phyloP scores from a whole-genome alignment of 2,329 filamentous ascomycete genomes.

The Pseudogymnoascus sp. region DNA sequence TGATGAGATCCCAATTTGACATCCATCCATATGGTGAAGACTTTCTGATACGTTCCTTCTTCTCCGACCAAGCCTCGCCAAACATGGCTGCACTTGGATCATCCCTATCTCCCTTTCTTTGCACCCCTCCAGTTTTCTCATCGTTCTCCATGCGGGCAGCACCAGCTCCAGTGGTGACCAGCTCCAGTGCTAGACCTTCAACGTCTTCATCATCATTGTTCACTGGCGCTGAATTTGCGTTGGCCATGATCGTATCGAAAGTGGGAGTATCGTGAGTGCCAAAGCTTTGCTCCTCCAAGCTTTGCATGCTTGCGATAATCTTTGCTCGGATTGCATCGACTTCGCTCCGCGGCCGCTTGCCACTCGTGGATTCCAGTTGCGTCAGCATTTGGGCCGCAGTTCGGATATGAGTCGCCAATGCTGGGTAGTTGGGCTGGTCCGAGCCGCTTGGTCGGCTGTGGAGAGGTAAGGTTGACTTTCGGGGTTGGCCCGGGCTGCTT shows the following conservation, averaged over 20 bases:
- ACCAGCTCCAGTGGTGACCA: slow-evolving; percentile 60
- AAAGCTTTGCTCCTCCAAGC: slow-evolving; percentile 76
- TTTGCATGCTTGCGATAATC: slow-evolving; percentile 88
- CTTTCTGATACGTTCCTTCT: slow-evolving; percentile 74
- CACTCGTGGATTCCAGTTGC: slow-evolving; percentile 70
- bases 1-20: slow-evolving; percentile 83
- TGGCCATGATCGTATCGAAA: slow-evolving; percentile 75
- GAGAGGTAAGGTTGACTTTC: slow-evolving; percentile 46
- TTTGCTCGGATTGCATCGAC: slow-evolving; percentile 77
- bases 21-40: slow-evolving; percentile 81
- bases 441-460: slow-evolving; percentile 43
- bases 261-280: slow-evolving; percentile 64
- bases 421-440: slow-evolving; percentile 73
- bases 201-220: slow-evolving; percentile 42
- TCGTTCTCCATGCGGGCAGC: slow-evolving; percentile 84
- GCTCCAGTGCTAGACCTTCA: slow-evolving; percentile 35
- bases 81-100: slow-evolving; percentile 81
- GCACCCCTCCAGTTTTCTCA: slow-evolving; percentile 74
- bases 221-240: slow-evolving; percentile 47
- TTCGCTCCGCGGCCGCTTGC: slow-evolving; percentile 70
- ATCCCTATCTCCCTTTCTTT: slow-evolving; percentile 71
- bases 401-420: slow-evolving; percentile 77
- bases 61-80: slow-evolving; percentile 76
- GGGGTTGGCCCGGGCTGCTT: slow-evolving; percentile 52
- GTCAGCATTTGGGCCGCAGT: slow-evolving; percentile 82